A percentile compares a stretch with the other conserved stretches of the same genome.
These are phyloP conservation scores for Gentiana dahurica DNA, from an alignment of 257 asterid genomes.

Conservation along the genomic window DNA sequence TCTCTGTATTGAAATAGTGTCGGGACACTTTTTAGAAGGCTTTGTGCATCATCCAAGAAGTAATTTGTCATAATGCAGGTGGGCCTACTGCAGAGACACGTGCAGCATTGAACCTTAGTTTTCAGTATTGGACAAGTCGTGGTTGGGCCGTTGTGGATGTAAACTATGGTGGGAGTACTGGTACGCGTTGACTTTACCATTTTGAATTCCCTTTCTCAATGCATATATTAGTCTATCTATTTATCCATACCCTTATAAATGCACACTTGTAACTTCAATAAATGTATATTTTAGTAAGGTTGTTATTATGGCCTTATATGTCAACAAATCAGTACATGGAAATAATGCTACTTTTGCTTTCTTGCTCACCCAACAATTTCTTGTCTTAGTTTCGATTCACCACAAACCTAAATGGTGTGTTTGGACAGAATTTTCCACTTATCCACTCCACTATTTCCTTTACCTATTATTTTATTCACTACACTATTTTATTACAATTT, in stretches of 20 bases:
- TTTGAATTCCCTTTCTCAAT: background rate
- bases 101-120: conserved; percentile 59
- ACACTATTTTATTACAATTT: no score
- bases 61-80: conserved; percentile 26
- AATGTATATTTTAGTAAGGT: background rate
- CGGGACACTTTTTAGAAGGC: no score
- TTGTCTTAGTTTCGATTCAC: no score
- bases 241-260: background rate
- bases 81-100: conserved; percentile 98
- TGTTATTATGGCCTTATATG: background rate
- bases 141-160: conserved; percentile 99
- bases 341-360: background rate
- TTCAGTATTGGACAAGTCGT: conserved; percentile 98
- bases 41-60: no score
- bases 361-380: no score
- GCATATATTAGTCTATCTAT: background rate
- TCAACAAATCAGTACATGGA: background rate
- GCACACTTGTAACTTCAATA: background rate
- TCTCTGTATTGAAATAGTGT: no score
- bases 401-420: background rate
- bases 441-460: no score
- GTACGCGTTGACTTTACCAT: conserved; percentile 22
- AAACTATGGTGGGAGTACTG: conserved; percentile 98
- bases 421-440: background rate
- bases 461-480: no score